Evolutionary conservation across 2,329 filamentous ascomycete genomes (phyloP).

Genomic region (Exophiala xenobiotica): DNA sequence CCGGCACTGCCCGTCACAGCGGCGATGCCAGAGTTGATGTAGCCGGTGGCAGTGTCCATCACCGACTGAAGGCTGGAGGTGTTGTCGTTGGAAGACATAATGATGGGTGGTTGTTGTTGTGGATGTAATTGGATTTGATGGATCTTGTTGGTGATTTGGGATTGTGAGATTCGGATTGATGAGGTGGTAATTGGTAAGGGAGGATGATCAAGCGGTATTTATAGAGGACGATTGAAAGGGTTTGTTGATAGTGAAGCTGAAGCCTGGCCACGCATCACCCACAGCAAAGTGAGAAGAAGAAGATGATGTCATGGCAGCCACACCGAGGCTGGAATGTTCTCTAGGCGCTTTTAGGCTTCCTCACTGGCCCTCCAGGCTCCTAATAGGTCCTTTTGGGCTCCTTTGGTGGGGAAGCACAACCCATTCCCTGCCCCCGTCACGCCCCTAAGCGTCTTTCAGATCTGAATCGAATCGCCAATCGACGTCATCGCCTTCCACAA

Average conservation of each 20-base stretch:
- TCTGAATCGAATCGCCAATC: background rate
- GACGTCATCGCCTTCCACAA: background rate
- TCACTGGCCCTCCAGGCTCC: too few species aligned
- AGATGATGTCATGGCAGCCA: slow-evolving; percentile 4
- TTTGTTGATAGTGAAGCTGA: background rate
- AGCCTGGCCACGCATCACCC: background rate
- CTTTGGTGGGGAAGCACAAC: too few species aligned
- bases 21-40: slow-evolving; percentile 70
- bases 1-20: slow-evolving; percentile 68
- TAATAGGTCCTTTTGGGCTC: too few species aligned
- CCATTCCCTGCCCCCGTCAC: too few species aligned
- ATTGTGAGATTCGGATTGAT: background rate
- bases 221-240: background rate
- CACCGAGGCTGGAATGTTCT: background rate
- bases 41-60: slow-evolving; percentile 69
- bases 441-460: background rate
- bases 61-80: slow-evolving; percentile 78
- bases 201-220: background rate
- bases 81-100: slow-evolving; percentile 29
- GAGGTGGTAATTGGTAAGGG: too few species aligned
- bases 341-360: background rate
- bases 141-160: too few species aligned
- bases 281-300: background rate
- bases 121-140: background rate
- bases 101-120: slow-evolving; percentile 5